Conservation (phyloP, 345 rosid genomes). For the Cardamine occulta region DNA sequence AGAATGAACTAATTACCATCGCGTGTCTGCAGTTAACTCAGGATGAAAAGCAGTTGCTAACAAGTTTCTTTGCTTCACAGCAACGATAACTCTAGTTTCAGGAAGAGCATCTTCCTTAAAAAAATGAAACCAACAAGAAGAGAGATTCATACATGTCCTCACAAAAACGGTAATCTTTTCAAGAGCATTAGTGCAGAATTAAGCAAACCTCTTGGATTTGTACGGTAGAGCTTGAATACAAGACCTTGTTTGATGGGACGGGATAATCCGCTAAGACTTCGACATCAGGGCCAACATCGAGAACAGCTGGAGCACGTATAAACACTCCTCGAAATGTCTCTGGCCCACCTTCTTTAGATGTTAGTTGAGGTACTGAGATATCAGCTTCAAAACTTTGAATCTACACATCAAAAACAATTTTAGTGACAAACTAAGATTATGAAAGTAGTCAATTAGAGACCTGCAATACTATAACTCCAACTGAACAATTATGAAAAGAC, state of each 20-base stretch:
- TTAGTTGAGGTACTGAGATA: constrained; percentile 69
- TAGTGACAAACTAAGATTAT: neutral
- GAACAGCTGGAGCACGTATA: constrained; percentile 94
- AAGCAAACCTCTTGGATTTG: constrained; percentile 77
- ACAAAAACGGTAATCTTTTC: constrained; percentile 6
- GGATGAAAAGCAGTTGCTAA: constrained; percentile 96
- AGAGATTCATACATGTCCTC: neutral
- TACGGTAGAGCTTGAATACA: constrained; percentile 76
- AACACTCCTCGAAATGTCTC: constrained; percentile 87
- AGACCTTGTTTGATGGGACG: constrained; percentile 62
- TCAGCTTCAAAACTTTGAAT: constrained; percentile 97
- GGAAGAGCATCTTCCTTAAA: constrained; percentile 67
- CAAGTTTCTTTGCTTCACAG: constrained; percentile 80
- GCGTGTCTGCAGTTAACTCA: constrained; percentile 87
- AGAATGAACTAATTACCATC: constrained; percentile 59
- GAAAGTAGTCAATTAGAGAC: neutral
- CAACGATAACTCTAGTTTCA: constrained; percentile 78
- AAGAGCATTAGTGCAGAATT: constrained; percentile 1
- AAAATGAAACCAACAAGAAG: constrained; percentile 13
- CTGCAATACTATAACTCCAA: neutral
- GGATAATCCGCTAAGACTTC: constrained; percentile 86
- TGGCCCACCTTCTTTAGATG: constrained; percentile 83
- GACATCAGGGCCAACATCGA: constrained; percentile 81
- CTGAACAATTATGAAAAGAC: neutral
- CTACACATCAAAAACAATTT: constrained; percentile 41